Conservation (phyloP, 257 asterid genomes). For the Nicotiana sylvestris region DNA sequence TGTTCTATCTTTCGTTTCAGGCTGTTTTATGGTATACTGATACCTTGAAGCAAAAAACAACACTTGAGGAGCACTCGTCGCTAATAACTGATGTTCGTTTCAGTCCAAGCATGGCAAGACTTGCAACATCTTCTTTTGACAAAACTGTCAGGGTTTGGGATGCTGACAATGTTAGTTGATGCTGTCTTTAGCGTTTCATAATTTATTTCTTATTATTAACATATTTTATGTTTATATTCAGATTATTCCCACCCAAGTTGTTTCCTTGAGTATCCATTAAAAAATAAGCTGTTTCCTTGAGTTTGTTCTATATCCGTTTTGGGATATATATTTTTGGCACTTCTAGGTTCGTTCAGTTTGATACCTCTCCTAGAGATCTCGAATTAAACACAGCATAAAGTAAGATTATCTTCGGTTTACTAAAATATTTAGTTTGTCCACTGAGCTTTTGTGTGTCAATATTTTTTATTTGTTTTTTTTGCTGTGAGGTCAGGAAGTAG, state of each 20-base stretch:
- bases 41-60: constrained; percentile 64
- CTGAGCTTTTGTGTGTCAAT: neutral
- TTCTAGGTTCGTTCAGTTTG: neutral
- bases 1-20: constrained; percentile 36
- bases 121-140: constrained; percentile 94
- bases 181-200: neutral
- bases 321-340: neutral
- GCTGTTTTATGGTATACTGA: constrained; percentile 87
- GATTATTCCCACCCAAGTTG: neutral
- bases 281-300: neutral
- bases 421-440: neutral
- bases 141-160: constrained; percentile 98
- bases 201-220: neutral
- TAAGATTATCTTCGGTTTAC: neutral
- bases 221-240: neutral
- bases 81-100: constrained; percentile 89
- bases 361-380: neutral
- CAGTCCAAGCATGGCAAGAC: constrained; percentile 97
- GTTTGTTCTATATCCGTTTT: neutral
- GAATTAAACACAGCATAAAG: neutral
- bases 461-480: neutral
- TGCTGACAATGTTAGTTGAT: constrained; percentile 71
- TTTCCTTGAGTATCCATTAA: neutral
- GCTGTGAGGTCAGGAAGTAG: neutral
- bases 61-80: constrained; percentile 85